Evolutionary conservation across 805 yeast species (phyloP).

Genomic region (Saturnispora hagleri): DNA sequence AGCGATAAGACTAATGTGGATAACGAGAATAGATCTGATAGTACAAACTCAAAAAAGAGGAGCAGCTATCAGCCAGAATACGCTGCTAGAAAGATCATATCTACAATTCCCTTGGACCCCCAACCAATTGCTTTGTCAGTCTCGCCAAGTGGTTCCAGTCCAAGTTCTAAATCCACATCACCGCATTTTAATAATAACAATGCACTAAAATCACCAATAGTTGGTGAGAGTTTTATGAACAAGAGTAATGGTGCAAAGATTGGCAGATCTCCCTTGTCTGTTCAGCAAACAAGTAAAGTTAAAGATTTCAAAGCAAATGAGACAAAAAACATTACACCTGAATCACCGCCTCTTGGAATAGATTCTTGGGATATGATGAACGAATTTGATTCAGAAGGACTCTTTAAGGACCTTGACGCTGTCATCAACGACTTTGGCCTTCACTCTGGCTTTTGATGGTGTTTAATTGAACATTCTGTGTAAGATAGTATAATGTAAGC

Average conservation of each 20-base stretch:
- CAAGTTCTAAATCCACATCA: conserved; percentile 13
- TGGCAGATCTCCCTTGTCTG: conserved; percentile 8
- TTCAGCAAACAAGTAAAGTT: background rate
- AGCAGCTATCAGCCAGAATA: conserved; percentile 46
- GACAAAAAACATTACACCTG: background rate
- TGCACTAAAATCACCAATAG: conserved; percentile 8
- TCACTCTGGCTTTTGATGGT: conserved; percentile 38
- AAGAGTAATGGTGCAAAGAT: background rate
- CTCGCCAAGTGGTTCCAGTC: conserved; percentile 12
- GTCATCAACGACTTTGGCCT: conserved; percentile 92
- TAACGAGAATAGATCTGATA: conserved; percentile 11
- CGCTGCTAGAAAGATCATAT: conserved; percentile 64
- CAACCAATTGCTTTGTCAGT: conserved; percentile 49
- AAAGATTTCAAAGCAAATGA: background rate
- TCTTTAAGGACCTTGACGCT: conserved; percentile 78
- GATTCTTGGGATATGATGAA: conserved; percentile 32
- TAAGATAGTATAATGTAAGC: background rate
- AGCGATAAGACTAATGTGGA: conserved; percentile 8
- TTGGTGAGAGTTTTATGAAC: conserved; percentile 4
- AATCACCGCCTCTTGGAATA: conserved; percentile 11
- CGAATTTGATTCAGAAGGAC: conserved; percentile 41
- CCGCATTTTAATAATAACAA: conserved; percentile 11
- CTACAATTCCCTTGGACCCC: conserved; percentile 77
- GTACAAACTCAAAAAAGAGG: conserved; percentile 16
- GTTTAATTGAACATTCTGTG: background rate